Evolutionary conservation across 345 rosid genomes (phyloP).

Genomic region (Salix exigua): DNA sequence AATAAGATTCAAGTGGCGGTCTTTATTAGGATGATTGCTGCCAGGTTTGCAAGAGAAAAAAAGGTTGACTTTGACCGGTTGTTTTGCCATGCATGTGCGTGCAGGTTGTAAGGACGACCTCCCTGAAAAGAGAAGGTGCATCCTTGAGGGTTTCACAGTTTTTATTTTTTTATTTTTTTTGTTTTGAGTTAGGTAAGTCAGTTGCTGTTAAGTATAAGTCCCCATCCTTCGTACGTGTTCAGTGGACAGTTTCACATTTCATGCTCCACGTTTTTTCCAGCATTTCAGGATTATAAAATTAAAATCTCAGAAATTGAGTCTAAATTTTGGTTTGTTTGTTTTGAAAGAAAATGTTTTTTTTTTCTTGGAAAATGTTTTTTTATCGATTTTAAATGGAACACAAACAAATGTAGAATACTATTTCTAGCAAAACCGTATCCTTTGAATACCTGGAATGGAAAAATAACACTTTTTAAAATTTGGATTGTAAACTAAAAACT

Average conservation of each 20-base stretch:
- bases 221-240: neutral
- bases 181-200: constrained; percentile 4
- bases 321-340: no score
- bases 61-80: constrained; percentile 55
- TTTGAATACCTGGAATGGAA: no score
- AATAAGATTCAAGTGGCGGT: neutral
- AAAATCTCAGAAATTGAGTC: neutral
- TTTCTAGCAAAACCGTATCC: no score
- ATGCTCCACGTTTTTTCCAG: neutral
- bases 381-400: no score
- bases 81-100: constrained; percentile 33
- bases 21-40: constrained; percentile 6
- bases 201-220: constrained; percentile 38
- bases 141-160: neutral
- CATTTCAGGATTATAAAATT: neutral
- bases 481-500: no score
- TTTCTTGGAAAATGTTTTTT: no score
- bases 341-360: no score
- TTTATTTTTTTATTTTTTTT: neutral
- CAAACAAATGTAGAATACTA: no score
- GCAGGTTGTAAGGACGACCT: neutral
- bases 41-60: neutral
- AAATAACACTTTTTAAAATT: no score
- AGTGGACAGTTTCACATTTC: neutral
- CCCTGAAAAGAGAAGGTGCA: neutral